phyloP scores from a whole-genome alignment of 2,329 filamentous ascomycete genomes.

The Clathrospora elynae region DNA sequence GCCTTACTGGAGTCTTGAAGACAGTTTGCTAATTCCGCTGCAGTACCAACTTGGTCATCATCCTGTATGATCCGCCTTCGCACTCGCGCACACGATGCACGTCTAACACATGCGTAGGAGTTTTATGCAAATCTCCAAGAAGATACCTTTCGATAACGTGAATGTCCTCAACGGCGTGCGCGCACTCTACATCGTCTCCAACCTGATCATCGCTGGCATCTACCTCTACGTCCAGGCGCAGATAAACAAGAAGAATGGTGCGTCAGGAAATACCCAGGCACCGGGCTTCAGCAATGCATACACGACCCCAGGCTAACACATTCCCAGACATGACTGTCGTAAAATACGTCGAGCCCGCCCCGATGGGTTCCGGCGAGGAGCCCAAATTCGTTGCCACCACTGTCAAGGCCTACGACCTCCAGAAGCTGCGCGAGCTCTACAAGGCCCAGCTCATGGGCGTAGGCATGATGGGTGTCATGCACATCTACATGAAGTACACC shows the following conservation, averaged over 20 bases:
- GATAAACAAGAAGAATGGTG: slow-evolving; percentile 98
- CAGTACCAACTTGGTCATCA: slow-evolving; percentile 48
- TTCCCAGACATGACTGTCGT: slow-evolving; percentile 88
- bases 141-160: slow-evolving; percentile 91
- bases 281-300: not conserved
- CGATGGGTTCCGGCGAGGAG: slow-evolving; percentile 92
- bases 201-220: slow-evolving; percentile 81
- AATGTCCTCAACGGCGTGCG: slow-evolving; percentile 68
- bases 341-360: slow-evolving; percentile 96
- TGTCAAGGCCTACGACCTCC: slow-evolving; percentile 89
- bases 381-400: slow-evolving; percentile 96
- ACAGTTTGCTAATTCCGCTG: slow-evolving; percentile 31
- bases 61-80: slow-evolving; percentile 33
- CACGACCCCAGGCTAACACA: slow-evolving; percentile 19
- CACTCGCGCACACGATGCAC: not conserved
- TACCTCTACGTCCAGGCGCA: slow-evolving; percentile 83
- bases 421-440: slow-evolving; percentile 82
- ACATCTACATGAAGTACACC: slow-evolving; percentile 99
- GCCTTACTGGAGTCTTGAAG: not conserved
- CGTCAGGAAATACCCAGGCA: slow-evolving; percentile 32
- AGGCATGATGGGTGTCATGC: slow-evolving; percentile 98
- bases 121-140: slow-evolving; percentile 98
- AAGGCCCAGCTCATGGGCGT: slow-evolving; percentile 94
- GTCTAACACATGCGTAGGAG: slow-evolving; percentile 47
- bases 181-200: slow-evolving; percentile 68